phyloP scores from a whole-genome alignment of 805 yeast genomes.

The Wickerhamiella cacticola region DNA sequence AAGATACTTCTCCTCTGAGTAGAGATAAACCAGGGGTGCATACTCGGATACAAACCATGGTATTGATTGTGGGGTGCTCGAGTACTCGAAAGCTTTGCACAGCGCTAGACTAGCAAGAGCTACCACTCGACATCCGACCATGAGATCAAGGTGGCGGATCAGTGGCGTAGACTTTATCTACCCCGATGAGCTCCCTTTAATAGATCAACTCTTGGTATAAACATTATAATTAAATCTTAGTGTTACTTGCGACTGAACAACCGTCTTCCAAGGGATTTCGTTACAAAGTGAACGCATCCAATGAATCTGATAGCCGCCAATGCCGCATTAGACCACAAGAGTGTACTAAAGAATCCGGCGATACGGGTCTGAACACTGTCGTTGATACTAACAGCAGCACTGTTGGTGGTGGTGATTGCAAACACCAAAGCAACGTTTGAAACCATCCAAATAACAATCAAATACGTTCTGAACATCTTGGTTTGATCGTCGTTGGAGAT shows the following conservation, averaged over 20 bases:
- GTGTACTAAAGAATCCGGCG: slow-evolving; percentile 34
- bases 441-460: slow-evolving; percentile 32
- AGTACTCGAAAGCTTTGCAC: no score
- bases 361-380: slow-evolving; percentile 31
- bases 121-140: no score
- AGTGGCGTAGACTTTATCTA: no score
- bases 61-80: slow-evolving; percentile 11
- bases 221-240: not conserved
- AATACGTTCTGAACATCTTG: slow-evolving; percentile 33
- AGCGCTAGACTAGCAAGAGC: no score
- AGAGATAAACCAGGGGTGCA: slow-evolving; percentile 67
- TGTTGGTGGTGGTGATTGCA: slow-evolving; percentile 30
- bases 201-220: no score
- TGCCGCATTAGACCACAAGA: slow-evolving; percentile 52
- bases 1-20: slow-evolving; percentile 75
- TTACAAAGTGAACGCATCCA: slow-evolving; percentile 42
- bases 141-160: no score
- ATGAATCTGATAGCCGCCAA: slow-evolving; percentile 45
- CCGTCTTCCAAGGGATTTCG: slow-evolving; percentile 17
- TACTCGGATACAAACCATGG: slow-evolving; percentile 26
- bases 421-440: slow-evolving; percentile 30
- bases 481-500: slow-evolving; percentile 29
- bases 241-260: slow-evolving; percentile 13
- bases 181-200: no score
- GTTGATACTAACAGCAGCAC: slow-evolving; percentile 29